Conservation (phyloP, 1,139 yeast species). For the Geotrichum reessii region DNA sequence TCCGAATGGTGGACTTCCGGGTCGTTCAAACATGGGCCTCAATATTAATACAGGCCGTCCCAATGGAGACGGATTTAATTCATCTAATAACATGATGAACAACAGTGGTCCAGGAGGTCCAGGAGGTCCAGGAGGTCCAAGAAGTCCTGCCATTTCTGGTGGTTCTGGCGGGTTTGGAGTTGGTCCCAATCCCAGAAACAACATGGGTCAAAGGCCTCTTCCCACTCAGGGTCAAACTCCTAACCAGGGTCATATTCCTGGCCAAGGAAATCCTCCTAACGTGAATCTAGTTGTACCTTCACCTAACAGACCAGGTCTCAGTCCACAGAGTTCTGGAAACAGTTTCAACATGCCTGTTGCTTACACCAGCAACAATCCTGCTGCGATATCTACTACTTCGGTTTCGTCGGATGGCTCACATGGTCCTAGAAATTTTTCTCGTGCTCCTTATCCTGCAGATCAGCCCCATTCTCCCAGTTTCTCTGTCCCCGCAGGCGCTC, state of each 20-base stretch:
- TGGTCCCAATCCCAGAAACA: background rate
- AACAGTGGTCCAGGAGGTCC: constrained; percentile 2
- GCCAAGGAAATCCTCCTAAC: background rate
- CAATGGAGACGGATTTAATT: background rate
- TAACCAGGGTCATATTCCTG: background rate
- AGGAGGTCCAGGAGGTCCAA: background rate
- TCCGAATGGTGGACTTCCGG: background rate
- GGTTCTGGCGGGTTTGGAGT: background rate
- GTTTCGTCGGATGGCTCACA: constrained; percentile 8
- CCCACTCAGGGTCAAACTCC: background rate
- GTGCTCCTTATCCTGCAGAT: constrained; percentile 7
- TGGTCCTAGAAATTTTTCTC: constrained; percentile 9
- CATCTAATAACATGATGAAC: background rate
- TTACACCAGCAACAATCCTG: constrained; percentile 8
- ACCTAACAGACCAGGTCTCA: background rate
- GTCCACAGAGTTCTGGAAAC: constrained; percentile 6
- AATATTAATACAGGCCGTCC: background rate
- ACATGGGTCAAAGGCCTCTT: background rate
- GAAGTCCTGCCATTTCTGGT: background rate
- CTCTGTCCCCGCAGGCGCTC: background rate
- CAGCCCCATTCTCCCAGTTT: background rate
- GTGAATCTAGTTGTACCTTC: background rate
- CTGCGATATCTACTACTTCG: constrained; percentile 9
- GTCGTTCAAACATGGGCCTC: background rate
- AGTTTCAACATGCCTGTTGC: constrained; percentile 1